These are phyloP conservation scores for Taphrina confusa DNA, from an alignment of 1,139 yeast species.

Conservation along the genomic window DNA sequence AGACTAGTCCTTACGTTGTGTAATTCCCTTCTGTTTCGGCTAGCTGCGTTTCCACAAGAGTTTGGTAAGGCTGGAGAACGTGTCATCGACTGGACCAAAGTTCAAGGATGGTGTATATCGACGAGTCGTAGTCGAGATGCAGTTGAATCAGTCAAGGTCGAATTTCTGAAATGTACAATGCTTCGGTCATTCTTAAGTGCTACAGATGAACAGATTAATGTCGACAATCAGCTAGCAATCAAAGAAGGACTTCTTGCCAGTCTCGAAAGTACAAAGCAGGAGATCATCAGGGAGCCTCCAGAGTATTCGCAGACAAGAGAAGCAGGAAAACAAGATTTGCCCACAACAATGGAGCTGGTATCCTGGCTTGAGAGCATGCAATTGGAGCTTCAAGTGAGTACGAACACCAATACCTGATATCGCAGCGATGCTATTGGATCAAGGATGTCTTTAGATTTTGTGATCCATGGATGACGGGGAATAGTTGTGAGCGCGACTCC, in stretches of 20 bases:
- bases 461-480: no score
- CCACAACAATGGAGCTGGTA: neutral
- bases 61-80: neutral
- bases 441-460: no score
- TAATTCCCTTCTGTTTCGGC: slow-evolving; percentile 4
- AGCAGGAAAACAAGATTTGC: neutral
- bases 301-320: neutral
- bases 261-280: no score
- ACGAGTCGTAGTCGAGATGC: slow-evolving; percentile 4
- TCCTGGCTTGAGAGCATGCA: no score
- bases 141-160: neutral
- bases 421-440: no score
- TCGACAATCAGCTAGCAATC: no score
- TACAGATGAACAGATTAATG: no score
- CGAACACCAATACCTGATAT: no score
- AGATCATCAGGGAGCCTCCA: no score
- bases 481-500: no score
- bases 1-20: neutral
- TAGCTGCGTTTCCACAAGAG: slow-evolving; percentile 11
- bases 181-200: neutral
- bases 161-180: slow-evolving; percentile 7
- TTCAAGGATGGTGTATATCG: slow-evolving; percentile 15
- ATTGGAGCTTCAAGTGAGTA: no score
- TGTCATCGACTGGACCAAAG: neutral
- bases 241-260: no score